phyloP scores from a whole-genome alignment of 306 rosid genomes.

The Quercus aquifolioides region DNA sequence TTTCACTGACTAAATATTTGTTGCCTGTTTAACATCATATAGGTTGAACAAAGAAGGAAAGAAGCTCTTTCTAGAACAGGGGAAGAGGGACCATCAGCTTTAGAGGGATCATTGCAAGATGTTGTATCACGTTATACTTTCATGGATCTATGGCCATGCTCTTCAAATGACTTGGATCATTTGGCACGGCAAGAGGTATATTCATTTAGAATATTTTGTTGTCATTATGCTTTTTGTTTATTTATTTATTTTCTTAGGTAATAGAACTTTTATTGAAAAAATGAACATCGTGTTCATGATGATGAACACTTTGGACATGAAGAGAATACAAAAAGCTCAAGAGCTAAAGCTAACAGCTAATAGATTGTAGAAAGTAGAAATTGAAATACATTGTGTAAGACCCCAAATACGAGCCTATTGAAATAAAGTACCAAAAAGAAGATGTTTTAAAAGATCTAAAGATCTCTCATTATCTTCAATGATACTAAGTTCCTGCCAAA shows the following conservation, averaged over 20 bases:
- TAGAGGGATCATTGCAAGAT: conserved; percentile 75
- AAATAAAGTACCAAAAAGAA: too few relatives aligned
- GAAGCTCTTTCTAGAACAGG: conserved; percentile 69
- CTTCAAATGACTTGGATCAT: conserved; percentile 78
- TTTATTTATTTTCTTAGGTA: background rate
- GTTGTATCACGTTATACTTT: conserved; percentile 87
- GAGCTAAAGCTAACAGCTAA: too few relatives aligned
- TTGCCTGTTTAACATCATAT: background rate
- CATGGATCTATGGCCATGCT: conserved; percentile 96
- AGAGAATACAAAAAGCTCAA: too few relatives aligned
- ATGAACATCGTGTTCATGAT: too few relatives aligned
- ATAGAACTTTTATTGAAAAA: background rate
- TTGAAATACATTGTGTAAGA: too few relatives aligned
- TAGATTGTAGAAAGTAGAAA: too few relatives aligned
- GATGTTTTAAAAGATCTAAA: too few relatives aligned
- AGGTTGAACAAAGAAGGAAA: conserved; percentile 94
- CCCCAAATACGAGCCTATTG: too few relatives aligned
- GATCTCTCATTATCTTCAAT: too few relatives aligned
- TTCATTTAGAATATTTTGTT: background rate
- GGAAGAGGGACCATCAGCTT: conserved; percentile 63
- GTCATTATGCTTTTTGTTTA: background rate
- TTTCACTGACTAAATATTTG: background rate
- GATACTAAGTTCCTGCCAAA: too few relatives aligned
- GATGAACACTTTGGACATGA: too few relatives aligned
- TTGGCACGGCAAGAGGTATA: conserved; percentile 82